phyloP scores from a whole-genome alignment of 768 basidiomycete species.

The Guyanaporus albipodus region DNA sequence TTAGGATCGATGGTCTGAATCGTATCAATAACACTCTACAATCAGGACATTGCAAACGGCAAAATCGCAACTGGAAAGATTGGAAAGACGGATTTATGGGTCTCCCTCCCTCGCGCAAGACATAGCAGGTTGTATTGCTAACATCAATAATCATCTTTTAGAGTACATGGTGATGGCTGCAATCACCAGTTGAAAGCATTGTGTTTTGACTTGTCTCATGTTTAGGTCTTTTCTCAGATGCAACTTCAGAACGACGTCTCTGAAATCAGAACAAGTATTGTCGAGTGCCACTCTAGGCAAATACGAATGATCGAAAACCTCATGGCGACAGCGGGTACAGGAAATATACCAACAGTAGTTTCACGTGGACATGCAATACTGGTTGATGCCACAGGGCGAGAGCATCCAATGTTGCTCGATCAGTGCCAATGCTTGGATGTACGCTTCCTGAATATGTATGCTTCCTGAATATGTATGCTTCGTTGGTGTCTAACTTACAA shows the following conservation, averaged over 20 bases:
- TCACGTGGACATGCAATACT: neutral
- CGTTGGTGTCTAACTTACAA: neutral
- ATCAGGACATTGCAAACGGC: neutral
- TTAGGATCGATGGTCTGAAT: neutral
- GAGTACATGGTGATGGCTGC: slow-evolving; percentile 7
- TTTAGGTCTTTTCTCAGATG: slow-evolving; percentile 1
- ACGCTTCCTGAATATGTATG: neutral
- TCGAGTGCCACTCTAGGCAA: neutral
- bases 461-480: neutral
- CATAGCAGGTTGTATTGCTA: neutral
- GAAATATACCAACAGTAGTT: neutral
- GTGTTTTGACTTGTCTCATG: neutral
- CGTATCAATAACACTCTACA: neutral
- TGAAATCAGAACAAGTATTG: neutral
- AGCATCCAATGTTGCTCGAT: slow-evolving; percentile 2
- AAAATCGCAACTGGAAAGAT: neutral
- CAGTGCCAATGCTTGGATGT: neutral
- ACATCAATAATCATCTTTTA: neutral
- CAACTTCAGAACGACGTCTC: neutral
- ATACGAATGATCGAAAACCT: neutral
- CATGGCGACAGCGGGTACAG: neutral
- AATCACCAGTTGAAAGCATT: neutral
- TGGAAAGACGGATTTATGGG: neutral
- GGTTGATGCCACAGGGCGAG: slow-evolving; percentile 1
- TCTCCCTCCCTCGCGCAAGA: slow-evolving; percentile 3